phyloP scores from a whole-genome alignment of 2,329 filamentous ascomycete genomes.

The Penicillium sp. region DNA sequence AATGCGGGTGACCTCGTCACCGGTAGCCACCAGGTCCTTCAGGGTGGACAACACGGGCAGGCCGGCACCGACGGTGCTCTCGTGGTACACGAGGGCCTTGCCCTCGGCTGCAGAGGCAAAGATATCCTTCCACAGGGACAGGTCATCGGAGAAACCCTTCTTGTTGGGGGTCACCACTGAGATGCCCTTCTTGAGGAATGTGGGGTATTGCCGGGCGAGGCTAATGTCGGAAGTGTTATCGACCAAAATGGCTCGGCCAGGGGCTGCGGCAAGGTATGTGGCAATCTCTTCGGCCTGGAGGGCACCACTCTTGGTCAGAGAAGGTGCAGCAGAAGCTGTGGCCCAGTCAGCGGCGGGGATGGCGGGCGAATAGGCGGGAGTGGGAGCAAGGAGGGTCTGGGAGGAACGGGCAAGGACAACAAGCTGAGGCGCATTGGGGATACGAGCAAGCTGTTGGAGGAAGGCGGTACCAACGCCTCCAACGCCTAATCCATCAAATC shows the following conservation, averaged over 20 bases:
- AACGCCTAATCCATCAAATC: slow-evolving; percentile 58
- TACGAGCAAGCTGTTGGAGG: slow-evolving; percentile 73
- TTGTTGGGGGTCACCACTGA: slow-evolving; percentile 97
- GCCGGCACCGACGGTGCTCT: slow-evolving; percentile 90
- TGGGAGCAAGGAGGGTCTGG: slow-evolving; percentile 71
- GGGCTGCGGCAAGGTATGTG: slow-evolving; percentile 73
- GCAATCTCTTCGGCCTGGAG: slow-evolving; percentile 68
- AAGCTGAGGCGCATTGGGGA: slow-evolving; percentile 69
- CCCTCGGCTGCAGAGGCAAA: slow-evolving; percentile 65
- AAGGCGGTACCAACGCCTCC: slow-evolving; percentile 93
- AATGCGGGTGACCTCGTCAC: slow-evolving; percentile 85
- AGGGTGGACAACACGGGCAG: slow-evolving; percentile 90
- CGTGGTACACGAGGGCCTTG: slow-evolving; percentile 83
- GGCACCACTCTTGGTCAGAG: slow-evolving; percentile 49
- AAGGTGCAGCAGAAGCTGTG: slow-evolving; percentile 58
- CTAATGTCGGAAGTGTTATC: slow-evolving; percentile 94
- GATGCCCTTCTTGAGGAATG: slow-evolving; percentile 76
- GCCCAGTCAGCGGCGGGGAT: slow-evolving; percentile 59
- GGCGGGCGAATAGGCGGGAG: slow-evolving; percentile 65
- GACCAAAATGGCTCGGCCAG: slow-evolving; percentile 76
- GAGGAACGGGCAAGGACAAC: slow-evolving; percentile 84
- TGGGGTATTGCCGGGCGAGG: slow-evolving; percentile 78
- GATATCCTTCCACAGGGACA: slow-evolving; percentile 82
- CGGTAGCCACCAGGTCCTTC: slow-evolving; percentile 90
- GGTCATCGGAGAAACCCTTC: slow-evolving; percentile 86